phyloP scores from a whole-genome alignment of 179 eudicot genomes.

The Beta macrorhiza region DNA sequence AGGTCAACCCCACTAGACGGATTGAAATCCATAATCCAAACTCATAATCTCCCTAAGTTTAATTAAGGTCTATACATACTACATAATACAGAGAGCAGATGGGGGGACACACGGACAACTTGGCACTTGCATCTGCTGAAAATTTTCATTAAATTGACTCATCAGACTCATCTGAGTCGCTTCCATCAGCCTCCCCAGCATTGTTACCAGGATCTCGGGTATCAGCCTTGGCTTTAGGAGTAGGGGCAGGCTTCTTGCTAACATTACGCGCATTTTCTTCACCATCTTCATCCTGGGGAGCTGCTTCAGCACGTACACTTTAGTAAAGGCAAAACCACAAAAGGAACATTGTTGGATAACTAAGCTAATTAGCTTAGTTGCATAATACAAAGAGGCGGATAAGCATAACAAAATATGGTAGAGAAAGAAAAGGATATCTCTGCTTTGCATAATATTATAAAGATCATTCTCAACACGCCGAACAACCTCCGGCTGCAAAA shows the following conservation, averaged over 20 bases:
- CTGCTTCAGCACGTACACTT: slow-evolving; percentile 47
- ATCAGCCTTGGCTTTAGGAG: slow-evolving; percentile 54
- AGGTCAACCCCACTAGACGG: too few relatives aligned
- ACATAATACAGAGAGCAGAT: too few relatives aligned
- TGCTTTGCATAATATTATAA: slow-evolving; percentile 79
- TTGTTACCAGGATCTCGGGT: slow-evolving; percentile 47
- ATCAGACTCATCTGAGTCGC: slow-evolving; percentile 83
- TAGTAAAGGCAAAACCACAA: slow-evolving; percentile 46
- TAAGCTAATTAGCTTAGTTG: not conserved
- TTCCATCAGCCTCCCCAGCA: slow-evolving; percentile 69
- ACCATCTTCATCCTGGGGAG: slow-evolving; percentile 68
- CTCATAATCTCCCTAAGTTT: too few relatives aligned
- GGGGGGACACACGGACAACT: too few relatives aligned
- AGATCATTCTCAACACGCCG: slow-evolving; percentile 78
- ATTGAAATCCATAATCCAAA: too few relatives aligned
- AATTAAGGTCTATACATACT: too few relatives aligned
- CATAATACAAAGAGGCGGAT: too few relatives aligned
- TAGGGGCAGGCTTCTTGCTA: slow-evolving; percentile 54
- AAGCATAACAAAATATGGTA: too few relatives aligned
- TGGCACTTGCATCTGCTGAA: too few relatives aligned
- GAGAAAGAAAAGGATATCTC: slow-evolving; percentile 66
- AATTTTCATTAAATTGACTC: slow-evolving; percentile 44
- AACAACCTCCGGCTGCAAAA: slow-evolving; percentile 89
- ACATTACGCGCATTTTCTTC: slow-evolving; percentile 51
- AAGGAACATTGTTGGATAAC: slow-evolving; percentile 1